Evolutionary conservation across 805 yeast species (phyloP), one percentile per base, ranked within the genome.

Genomic region (Clavispora fructus): DNA sequence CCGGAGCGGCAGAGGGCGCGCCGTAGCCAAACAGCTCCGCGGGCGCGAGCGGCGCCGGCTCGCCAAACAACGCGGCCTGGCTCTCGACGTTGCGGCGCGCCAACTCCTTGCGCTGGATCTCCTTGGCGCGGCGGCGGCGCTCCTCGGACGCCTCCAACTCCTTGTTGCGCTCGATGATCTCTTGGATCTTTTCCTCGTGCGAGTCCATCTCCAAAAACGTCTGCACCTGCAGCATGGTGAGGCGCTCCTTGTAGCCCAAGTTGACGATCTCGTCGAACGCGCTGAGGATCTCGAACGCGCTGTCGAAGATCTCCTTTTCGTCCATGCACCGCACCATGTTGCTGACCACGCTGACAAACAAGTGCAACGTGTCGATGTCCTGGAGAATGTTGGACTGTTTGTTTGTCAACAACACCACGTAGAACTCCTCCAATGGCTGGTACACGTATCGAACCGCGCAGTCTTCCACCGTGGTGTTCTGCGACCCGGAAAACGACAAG

Each of bases 171-270:
- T 89, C 98, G 59, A 94, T 94, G 64, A 94, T 91, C 64, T 94
- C 97, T 74, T 94, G 98, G 62, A 95, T 92, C 74, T 88, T 92
- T 71, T 94, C 99, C 69, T 94, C 99, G 65, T 94, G 97, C 35
- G 96, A 87, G 69, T 94, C 98, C 98, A 94, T 92, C 63, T 89
- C 92, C 71, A 94, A 74, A 68, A 87, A 92, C 11, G 95, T 87
- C 64, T 80, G 82, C 53, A 94, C 86, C 71, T 94, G 98, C 49
- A 82, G 65, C 53, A 85, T 64, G 0, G 94, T 80, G 54, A 92
- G 71, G 66, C 89, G 86, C 65, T 94, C 99, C 54, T 87, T 82
- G 72, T 85, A 89, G 14, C 99, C 99, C 68, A 88, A 74, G 44
- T 82, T 82, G 56, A 94, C 82, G 46, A 94, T 87, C 69, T 94